Evolutionary conservation across 2,329 filamentous ascomycete genomes (phyloP), one percentile per base, ranked within the genome.

Genomic region (Diplocarpon mali): DNA sequence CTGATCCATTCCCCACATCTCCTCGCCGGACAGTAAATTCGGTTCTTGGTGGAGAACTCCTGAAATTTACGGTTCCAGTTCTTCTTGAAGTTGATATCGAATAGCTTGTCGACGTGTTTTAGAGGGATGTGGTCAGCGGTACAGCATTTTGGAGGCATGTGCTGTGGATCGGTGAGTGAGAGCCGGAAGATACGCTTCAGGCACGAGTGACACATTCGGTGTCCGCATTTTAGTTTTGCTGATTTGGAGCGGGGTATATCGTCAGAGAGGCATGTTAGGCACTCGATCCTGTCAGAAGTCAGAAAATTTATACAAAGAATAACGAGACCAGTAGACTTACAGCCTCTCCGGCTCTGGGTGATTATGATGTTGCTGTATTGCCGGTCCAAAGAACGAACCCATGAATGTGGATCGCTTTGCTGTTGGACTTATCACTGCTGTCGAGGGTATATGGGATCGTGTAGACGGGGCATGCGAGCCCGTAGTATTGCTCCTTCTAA

Each of bases 131-230:
- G 74, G 11, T 86, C 76, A 15, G 73, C 58, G 2, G 76, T 82
- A 64, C 87, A 95, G 64, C 87, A 95, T 59, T 72, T 76, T 0
- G 88, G 88, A 14, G 88, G 86, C 85, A 94, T 93, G 53, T 86
- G 80, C 48, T 79, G 74, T 1, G 84, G 79, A 60, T 93, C 85
- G 35, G 72, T 80, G 50, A 89, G 70, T 10, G 86, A 92, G 49
- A 86, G 71, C 43, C 72, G 77, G 64, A 93, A 94, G 46, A 78
- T 73, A 40, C 78, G 76, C 62, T 78, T 82, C 34, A 95, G 68
- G 62, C 88, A 94, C 7, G 71, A 62, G 52, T 83, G 72, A 63
- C 88, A 94, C 82, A 90, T 88, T 50, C 78, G 76, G 63, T 94
- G 87, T 2, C 78, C 78, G 60, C 88, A 94, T 53, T 76, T 74